Evolutionary conservation across 2,329 filamentous ascomycete genomes (phyloP).

Genomic region (Didymella pomorum): DNA sequence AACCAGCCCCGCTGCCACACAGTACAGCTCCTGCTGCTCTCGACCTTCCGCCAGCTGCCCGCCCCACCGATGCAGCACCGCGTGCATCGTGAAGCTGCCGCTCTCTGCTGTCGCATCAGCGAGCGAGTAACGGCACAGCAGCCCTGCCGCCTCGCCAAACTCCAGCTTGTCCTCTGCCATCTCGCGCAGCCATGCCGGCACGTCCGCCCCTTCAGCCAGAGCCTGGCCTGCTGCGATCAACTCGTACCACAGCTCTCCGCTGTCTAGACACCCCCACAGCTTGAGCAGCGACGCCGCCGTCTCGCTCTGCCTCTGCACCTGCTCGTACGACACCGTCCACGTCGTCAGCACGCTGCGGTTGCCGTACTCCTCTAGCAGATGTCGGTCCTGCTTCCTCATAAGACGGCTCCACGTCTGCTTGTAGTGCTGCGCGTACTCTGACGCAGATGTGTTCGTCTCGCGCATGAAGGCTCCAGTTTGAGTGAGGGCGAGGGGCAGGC

Average conservation of each 20-base stretch:
- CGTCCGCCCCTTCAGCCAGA: background rate
- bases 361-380: background rate
- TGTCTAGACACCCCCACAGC: background rate
- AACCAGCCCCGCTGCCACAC: background rate
- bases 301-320: background rate
- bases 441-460: background rate
- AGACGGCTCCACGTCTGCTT: background rate
- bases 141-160: background rate
- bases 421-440: background rate
- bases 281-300: background rate
- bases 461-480: background rate
- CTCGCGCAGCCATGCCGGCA: background rate
- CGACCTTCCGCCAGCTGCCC: background rate
- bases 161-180: background rate
- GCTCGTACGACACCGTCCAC: background rate
- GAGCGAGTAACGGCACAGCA: background rate
- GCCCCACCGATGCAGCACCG: background rate
- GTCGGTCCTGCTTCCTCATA: background rate
- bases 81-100: background rate
- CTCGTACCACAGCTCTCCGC: background rate
- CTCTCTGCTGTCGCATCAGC: background rate
- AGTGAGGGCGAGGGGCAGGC: background rate
- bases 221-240: background rate
- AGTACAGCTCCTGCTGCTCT: background rate
- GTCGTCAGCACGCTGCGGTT: background rate